Evolutionary conservation across 345 rosid genomes (phyloP).

Genomic region (Luvunga scandens): DNA sequence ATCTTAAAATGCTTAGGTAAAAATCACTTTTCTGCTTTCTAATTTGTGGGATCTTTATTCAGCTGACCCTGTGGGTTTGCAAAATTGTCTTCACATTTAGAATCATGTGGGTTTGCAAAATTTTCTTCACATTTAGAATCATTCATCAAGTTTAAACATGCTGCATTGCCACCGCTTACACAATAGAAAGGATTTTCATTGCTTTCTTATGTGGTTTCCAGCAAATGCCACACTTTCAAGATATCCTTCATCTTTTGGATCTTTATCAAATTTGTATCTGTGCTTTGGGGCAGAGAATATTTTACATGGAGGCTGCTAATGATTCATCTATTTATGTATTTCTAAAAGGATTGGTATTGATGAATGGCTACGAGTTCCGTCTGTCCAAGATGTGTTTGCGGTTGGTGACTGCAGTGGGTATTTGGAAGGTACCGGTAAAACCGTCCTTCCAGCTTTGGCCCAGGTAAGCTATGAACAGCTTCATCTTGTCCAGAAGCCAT

Average conservation of each 20-base stretch:
- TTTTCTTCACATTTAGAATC: background rate
- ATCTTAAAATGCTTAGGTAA: background rate
- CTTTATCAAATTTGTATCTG: background rate
- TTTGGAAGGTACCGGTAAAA: conserved; percentile 78
- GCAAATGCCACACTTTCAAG: background rate
- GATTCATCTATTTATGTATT: background rate
- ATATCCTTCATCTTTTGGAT: background rate
- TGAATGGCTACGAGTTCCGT: conserved; percentile 86
- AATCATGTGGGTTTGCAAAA: background rate
- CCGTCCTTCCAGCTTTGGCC: conserved; percentile 92
- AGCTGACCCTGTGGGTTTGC: background rate
- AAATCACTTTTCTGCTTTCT: background rate
- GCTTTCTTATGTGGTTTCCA: background rate
- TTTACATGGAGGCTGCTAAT: background rate
- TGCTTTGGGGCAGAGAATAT: background rate
- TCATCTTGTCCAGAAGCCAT: background rate
- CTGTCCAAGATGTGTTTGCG: conserved; percentile 74
- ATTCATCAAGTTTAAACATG: background rate
- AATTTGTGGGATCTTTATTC: background rate
- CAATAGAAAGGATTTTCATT: background rate
- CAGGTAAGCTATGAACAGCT: conserved; percentile 41
- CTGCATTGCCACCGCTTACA: background rate
- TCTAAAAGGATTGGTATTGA: conserved; percentile 72
- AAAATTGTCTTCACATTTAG: background rate
- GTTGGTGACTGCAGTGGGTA: conserved; percentile 97